These are phyloP conservation scores for Patellifolia procumbens DNA, from an alignment of 179 eudicot species.

Conservation along the genomic window DNA sequence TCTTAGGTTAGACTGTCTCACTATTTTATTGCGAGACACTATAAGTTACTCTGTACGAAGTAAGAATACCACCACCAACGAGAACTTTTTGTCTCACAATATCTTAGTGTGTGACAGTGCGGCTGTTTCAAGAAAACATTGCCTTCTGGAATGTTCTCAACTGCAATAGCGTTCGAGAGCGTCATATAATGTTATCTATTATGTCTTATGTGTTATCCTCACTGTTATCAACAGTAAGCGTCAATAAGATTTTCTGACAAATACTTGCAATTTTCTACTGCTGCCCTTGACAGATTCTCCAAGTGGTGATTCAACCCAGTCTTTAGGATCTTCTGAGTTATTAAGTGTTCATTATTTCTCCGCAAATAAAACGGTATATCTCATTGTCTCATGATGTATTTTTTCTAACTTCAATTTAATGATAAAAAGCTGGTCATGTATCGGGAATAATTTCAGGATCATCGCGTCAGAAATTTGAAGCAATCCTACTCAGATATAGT, in stretches of 20 bases:
- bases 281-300: constrained; percentile 50
- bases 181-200: background rate
- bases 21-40: too few species aligned
- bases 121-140: background rate
- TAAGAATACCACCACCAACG: too few species aligned
- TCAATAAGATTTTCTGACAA: background rate
- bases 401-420: background rate
- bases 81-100: background rate
- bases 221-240: background rate
- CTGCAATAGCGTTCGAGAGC: background rate
- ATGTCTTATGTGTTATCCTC: background rate
- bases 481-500: constrained; percentile 62
- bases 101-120: background rate
- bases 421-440: background rate
- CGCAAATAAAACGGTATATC: constrained; percentile 53
- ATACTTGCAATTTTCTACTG: background rate
- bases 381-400: background rate
- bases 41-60: background rate
- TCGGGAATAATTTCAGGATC: constrained; percentile 45
- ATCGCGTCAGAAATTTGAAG: constrained; percentile 53
- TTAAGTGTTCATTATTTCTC: constrained; percentile 36
- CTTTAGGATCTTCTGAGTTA: constrained; percentile 33
- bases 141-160: background rate
- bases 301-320: constrained; percentile 41
- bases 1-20: too few species aligned